Percentiles rank a stretch among this genome's conserved stretches.
Evolutionary conservation across 345 rosid species (phyloP).

Genomic region (Citrus sinensis): DVS_A1.0 CM039168.1:28563001-28563500

Average conservation of each 20-base stretch:
- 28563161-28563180: background rate
- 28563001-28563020: conserved; percentile 37
- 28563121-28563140: conserved; percentile 10
- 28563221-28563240: conserved; percentile 19
- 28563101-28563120: conserved; percentile 44
- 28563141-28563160: background rate
- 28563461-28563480: background rate
- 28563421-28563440: background rate
- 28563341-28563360: conserved; percentile 38
- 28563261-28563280: no score
- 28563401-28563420: background rate
- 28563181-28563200: no score
- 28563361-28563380: conserved; percentile 7
- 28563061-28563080: conserved; percentile 36
- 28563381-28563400: conserved; percentile 10
- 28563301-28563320: conserved; percentile 17
- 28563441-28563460: background rate
- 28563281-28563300: background rate
- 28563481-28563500: background rate
- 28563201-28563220: conserved; percentile 8
- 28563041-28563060: conserved; percentile 40
- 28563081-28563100: conserved; percentile 51
- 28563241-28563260: background rate
- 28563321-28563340: conserved; percentile 20
- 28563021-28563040: conserved; percentile 33